Evolutionary conservation across 257 asterid species (phyloP).

Genomic region (Gentiana macrophylla): DNA sequence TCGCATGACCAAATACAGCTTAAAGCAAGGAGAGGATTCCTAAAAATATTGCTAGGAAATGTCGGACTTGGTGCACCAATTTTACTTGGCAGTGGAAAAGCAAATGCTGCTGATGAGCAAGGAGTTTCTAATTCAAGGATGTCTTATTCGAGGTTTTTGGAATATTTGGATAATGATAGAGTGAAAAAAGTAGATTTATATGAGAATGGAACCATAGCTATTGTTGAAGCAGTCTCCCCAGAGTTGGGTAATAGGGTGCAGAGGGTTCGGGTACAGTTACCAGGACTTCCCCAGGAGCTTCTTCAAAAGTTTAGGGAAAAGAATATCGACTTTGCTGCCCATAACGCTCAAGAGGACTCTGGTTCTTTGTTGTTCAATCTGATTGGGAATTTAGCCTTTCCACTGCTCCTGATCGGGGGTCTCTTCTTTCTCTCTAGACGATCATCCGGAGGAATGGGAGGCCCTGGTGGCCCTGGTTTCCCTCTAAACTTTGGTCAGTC

Average conservation of each 20-base stretch:
- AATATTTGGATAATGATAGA: slow-evolving; percentile 86
- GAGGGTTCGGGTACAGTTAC: slow-evolving; percentile 91
- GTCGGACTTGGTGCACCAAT: slow-evolving; percentile 61
- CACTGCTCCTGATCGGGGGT: slow-evolving; percentile 81
- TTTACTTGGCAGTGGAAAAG: slow-evolving; percentile 47
- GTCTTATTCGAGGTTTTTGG: slow-evolving; percentile 96
- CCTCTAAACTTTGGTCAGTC: slow-evolving; percentile 79
- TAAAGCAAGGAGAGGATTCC: slow-evolving; percentile 68
- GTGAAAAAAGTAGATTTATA: slow-evolving; percentile 75
- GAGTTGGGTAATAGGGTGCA: slow-evolving; percentile 86
- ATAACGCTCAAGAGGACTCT: slow-evolving; percentile 88
- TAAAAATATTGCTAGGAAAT: slow-evolving; percentile 64
- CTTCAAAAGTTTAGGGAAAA: slow-evolving; percentile 94
- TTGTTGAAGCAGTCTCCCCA: slow-evolving; percentile 90
- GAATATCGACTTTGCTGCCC: slow-evolving; percentile 93
- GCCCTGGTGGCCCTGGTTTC: slow-evolving; percentile 97
- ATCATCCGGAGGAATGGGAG: slow-evolving; percentile 95
- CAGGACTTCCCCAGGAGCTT: slow-evolving; percentile 96
- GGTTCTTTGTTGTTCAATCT: slow-evolving; percentile 76
- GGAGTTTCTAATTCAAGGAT: slow-evolving; percentile 85
- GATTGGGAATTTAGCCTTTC: slow-evolving; percentile 87
- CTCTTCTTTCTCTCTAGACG: slow-evolving; percentile 90
- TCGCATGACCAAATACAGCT: slow-evolving; percentile 33
- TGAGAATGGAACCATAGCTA: slow-evolving; percentile 91
- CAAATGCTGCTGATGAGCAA: slow-evolving; percentile 73